Percentiles rank a stretch among this genome's conserved stretches.
These are phyloP conservation scores for Tolypocladium cylindrosporum DNA, from an alignment of 2,329 filamentous ascomycete species.

Conservation along the genomic window DNA sequence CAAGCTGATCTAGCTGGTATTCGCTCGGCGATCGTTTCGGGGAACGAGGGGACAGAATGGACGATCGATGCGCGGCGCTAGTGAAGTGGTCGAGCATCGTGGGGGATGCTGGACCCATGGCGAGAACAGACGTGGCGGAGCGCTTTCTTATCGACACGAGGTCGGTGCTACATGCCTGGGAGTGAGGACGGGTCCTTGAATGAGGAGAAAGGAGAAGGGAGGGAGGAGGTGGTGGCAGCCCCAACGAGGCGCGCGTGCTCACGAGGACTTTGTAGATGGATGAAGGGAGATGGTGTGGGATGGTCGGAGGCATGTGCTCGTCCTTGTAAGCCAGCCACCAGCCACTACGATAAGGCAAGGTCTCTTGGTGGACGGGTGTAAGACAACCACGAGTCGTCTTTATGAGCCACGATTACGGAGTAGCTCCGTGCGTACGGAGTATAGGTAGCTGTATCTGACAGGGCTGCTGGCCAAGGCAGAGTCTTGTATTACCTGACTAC, in stretches of 20 bases:
- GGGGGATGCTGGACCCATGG: conserved; percentile 10
- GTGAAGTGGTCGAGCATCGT: conserved; percentile 17
- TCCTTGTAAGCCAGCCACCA: neutral
- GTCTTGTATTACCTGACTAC: neutral
- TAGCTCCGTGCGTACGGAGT: neutral
- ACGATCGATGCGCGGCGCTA: conserved; percentile 12
- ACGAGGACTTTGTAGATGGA: neutral
- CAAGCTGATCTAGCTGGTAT: conserved; percentile 28
- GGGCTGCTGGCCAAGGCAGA: neutral
- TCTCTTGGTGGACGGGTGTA: neutral
- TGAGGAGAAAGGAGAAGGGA: neutral
- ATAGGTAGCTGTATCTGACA: neutral
- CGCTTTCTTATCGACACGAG: neutral
- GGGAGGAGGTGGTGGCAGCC: neutral
- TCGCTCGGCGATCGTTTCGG: conserved; percentile 17
- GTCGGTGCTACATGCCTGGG: neutral
- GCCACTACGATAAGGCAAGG: neutral
- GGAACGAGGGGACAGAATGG: conserved; percentile 15
- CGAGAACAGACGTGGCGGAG: neutral
- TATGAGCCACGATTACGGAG: neutral
- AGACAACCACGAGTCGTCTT: neutral
- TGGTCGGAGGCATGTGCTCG: neutral
- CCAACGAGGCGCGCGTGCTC: neutral
- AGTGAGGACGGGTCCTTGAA: neutral
- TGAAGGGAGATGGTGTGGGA: neutral